Base-by-base conservation (phyloP, 495 filamentous ascomycete species). In the Daldinia grandis region DNA sequence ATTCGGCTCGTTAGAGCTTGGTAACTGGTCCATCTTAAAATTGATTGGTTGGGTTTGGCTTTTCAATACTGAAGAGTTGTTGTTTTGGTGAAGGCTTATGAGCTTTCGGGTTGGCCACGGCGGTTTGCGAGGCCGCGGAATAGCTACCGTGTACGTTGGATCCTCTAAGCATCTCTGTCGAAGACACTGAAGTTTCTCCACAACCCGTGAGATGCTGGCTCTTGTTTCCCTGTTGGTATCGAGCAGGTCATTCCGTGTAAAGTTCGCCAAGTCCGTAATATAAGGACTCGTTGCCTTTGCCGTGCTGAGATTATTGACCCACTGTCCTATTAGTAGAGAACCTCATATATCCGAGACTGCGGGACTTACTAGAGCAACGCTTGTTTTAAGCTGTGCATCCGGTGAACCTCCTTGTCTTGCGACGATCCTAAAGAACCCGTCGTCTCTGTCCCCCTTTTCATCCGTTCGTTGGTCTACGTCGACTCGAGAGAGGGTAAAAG, bases 401-500 rank as follows among this genome's bases (percentile, higher is more conserved):
- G 19, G 35, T 15, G 50, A 35, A 37, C 27, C 30, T 14, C 24
- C 21, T 56, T 47, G 33, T 9, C 30, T 38, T 7, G 42, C 6
- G 21, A 37, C 17, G 6, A 62, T 17, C 5, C 51, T 33, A 37
- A 62, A 66, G 50, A 66, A 66, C 19, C 31, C 33, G 17, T 56
- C 33, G 40, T 66, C 56, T 12, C 19, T 54, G 8, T 51, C 33
- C 3, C 19, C 35, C n/a, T 6, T 38, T 9, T 63, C 31, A n/a
- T 57, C 31, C 7, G 19, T 47, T 61, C 5, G 28, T 35, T 30
- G 14, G 12, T 21, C 25, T 12, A 40, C 24, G n/a, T 38, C 6
- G 14, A 56, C 58, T 19, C 59, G 71, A 33, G 71, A 74, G 7
- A 33, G 30, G 25, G 68, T 27, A 19, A 71, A 66, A 58, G 50